A percentile compares a stretch with the other conserved stretches of the same genome.
These are phyloP conservation scores for Fusarium sp. DNA, from an alignment of 2,329 filamentous ascomycete genomes.

Conservation along the genomic window DNA sequence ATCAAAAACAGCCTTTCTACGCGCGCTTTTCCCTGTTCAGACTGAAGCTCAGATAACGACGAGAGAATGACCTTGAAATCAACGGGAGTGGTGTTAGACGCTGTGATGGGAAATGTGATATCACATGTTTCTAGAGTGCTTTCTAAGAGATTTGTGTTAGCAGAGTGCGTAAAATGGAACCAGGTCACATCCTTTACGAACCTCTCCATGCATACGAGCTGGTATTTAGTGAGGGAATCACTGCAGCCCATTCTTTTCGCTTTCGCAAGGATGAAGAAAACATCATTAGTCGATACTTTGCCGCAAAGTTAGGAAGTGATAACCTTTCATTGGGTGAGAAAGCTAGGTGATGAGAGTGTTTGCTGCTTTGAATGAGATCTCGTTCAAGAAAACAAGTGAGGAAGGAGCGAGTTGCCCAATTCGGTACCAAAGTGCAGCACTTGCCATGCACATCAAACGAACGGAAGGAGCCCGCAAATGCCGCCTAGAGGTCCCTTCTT, in stretches of 20 bases:
- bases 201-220: constrained; percentile 48
- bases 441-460: background rate
- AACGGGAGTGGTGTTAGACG: background rate
- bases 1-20: constrained; percentile 57
- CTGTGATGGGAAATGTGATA: constrained; percentile 54
- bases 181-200: constrained; percentile 25
- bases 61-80: constrained; percentile 57
- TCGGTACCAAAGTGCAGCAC: background rate
- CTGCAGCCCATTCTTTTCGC: constrained; percentile 52
- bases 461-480: background rate
- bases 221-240: constrained; percentile 34
- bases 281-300: constrained; percentile 40
- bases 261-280: constrained; percentile 56
- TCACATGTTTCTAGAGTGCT: constrained; percentile 58
- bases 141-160: constrained; percentile 50
- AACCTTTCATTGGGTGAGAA: background rate
- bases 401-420: background rate
- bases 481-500: background rate
- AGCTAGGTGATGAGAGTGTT: background rate
- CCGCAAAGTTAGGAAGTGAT: background rate
- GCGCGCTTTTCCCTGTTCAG: constrained; percentile 47
- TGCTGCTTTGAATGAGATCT: background rate
- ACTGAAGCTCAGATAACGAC: constrained; percentile 52
- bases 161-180: background rate
- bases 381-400: background rate